Base-by-base conservation (phyloP, 1,284 basidiomycete species). In the Pascua guehoae region DNA sequence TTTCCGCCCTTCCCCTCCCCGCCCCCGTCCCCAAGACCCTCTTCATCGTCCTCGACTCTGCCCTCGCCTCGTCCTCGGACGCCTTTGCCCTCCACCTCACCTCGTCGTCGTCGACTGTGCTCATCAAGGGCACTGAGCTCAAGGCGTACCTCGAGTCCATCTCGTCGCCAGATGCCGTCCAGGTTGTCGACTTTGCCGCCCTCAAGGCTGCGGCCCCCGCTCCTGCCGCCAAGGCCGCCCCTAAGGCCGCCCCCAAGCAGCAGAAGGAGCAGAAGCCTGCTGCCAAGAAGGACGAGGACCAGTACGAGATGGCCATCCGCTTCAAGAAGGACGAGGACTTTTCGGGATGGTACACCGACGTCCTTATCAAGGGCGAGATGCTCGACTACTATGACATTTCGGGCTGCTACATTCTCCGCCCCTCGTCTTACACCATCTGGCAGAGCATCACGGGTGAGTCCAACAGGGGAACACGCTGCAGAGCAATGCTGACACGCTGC, bases 291-390 rank as follows among this genome's bases (percentile, higher is more conserved):
- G 79, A 89, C 56, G 89, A 93, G 62, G 89, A 89, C 54, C 87
- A 89, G 2, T 85, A 91, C 41, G 89, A 93, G 79, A 89, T 95
- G 71, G 92, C 92, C 38, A 88, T 96, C 70, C 88, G 90, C 52
- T 88, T 92, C 72, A 92, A 91, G 83, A 96, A 97, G 78, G 91
- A 95, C 71, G 89, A 88, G 52, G 91, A 95, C 75, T 96, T 97
- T 75, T 81, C 92, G 11, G 84, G 85, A 38, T 97, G 93, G 93
- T 97, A 96, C 77, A 91, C 90, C 61, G 93, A 87, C 72, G 91
- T 97, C n/a, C 81, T 98, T 62, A 82, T 95, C 77, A 98, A 98
- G 81, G 91, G 93, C 24, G 94, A 99, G 71, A 98, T 99, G 95
- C 80, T 99, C 56, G 96, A 98, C 73, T 98, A 98, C 80, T 98